Evolutionary conservation across 2,329 filamentous ascomycete species (phyloP).

Genomic region (Fusarium denticulatum): DNA sequence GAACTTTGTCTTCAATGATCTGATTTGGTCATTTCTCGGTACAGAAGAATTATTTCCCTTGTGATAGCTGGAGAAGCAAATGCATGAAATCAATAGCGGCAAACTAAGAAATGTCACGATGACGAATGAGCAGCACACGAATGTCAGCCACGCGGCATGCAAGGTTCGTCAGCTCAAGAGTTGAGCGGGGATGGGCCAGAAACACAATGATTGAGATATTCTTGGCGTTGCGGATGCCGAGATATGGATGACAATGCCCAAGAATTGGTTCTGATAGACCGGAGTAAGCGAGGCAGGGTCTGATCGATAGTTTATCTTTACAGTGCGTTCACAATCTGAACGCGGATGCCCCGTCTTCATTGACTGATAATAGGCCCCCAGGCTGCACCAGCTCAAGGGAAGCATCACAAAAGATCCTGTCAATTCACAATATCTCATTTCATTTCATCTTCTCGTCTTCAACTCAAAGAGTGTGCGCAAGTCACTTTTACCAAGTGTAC

Average conservation of each 20-base stretch:
- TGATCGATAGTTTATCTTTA: background rate
- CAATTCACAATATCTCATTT: background rate
- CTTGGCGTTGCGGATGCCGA: background rate
- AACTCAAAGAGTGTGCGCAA: background rate
- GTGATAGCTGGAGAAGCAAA: background rate
- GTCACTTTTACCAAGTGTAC: background rate
- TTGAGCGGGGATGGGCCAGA: background rate
- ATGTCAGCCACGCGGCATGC: background rate
- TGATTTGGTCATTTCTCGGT: background rate
- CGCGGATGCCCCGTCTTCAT: background rate
- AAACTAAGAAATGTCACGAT: background rate
- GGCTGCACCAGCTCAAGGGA: background rate
- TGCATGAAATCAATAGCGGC: background rate
- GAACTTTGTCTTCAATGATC: background rate
- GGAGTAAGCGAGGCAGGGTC: background rate
- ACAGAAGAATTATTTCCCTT: background rate
- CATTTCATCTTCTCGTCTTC: background rate
- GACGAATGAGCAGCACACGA: background rate
- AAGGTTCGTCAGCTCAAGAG: background rate
- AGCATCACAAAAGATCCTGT: background rate
- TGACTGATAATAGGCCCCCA: background rate
- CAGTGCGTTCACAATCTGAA: background rate
- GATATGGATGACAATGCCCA: background rate
- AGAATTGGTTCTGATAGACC: background rate
- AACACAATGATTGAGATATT: background rate